phyloP scores from a whole-genome alignment of 192 early-diverging fungal genomes.

The Rhizophagus prolifer region DNA sequence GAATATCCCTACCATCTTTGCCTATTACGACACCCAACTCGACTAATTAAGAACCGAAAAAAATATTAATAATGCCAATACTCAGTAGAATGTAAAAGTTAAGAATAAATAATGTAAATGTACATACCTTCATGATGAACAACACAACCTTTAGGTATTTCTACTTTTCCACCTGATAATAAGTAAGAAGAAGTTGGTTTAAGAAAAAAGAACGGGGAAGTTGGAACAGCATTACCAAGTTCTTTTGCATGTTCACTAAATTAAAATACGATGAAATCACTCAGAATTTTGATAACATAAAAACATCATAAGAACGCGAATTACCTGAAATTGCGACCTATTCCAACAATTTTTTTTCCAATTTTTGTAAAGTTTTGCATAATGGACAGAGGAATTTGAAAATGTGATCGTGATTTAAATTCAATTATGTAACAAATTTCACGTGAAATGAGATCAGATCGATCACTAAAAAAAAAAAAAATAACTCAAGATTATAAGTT shows the following conservation, averaged over 20 bases:
- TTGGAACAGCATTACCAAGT: slow-evolving; percentile 89
- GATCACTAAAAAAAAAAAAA: too few species aligned
- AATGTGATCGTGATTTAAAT: too few species aligned
- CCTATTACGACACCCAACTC: slow-evolving; percentile 94
- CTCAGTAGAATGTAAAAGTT: not conserved
- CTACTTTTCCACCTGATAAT: slow-evolving; percentile 64
- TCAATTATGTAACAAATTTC: too few species aligned
- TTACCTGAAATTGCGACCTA: slow-evolving; percentile 87
- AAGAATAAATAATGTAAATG: not conserved
- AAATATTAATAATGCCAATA: not conserved
- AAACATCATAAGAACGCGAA: too few species aligned
- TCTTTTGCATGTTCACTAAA: slow-evolving; percentile 87
- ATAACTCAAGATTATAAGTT: too few species aligned
- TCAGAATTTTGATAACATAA: not conserved
- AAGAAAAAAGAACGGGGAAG: slow-evolving; percentile 86
- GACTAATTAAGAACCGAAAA: slow-evolving; percentile 43
- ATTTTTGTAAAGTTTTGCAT: slow-evolving; percentile 25
- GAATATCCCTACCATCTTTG: slow-evolving; percentile 73
- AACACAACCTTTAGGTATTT: slow-evolving; percentile 72
- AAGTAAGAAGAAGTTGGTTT: slow-evolving; percentile 89
- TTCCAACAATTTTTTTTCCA: slow-evolving; percentile 81
- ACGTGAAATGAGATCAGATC: too few species aligned
- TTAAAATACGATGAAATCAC: too few species aligned
- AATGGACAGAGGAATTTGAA: not conserved
- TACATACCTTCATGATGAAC: slow-evolving; percentile 80